These are phyloP conservation scores for Exophiala xenobiotica DNA, from an alignment of 2,329 filamentous ascomycete species.

Conservation along the genomic window DNA sequence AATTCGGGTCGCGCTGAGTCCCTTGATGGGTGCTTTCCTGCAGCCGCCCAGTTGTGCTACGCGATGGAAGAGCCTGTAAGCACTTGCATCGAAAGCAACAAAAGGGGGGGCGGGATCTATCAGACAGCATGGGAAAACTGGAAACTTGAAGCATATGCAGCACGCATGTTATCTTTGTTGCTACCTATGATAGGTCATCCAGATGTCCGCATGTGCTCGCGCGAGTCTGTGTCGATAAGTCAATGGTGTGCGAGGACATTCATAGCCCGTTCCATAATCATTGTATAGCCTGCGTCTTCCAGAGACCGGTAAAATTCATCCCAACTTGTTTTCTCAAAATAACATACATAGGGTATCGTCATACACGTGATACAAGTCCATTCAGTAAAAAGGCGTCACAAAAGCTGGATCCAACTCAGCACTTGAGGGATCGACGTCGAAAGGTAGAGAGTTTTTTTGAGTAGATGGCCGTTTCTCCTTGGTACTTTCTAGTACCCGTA, in stretches of 20 bases:
- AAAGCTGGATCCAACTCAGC: conserved; percentile 29
- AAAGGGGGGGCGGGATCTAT: too few species aligned
- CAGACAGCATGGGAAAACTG: too few species aligned
- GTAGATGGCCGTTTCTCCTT: background rate
- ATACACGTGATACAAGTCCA: conserved; percentile 14
- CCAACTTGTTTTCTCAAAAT: conserved; percentile 15
- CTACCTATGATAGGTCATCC: too few species aligned
- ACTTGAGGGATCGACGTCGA: conserved; percentile 30
- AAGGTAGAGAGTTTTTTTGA: conserved; percentile 9
- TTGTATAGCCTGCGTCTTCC: conserved; percentile 21
- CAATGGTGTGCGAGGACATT: background rate
- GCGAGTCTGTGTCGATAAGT: background rate
- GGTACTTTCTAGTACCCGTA: background rate
- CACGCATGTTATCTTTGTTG: too few species aligned
- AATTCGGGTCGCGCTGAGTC: too few species aligned
- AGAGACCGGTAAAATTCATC: conserved; percentile 18
- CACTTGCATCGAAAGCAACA: too few species aligned
- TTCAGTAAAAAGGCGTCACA: conserved; percentile 13
- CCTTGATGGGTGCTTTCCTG: too few species aligned
- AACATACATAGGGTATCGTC: conserved; percentile 27
- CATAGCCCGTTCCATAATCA: background rate
- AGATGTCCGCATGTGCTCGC: too few species aligned
- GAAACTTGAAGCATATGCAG: too few species aligned
- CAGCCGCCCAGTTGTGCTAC: too few species aligned
- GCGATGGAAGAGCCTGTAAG: too few species aligned